Evolutionary conservation across 768 basidiomycete genomes (phyloP).

Genomic region (Lanmaoa pseudosensibilis): DNA sequence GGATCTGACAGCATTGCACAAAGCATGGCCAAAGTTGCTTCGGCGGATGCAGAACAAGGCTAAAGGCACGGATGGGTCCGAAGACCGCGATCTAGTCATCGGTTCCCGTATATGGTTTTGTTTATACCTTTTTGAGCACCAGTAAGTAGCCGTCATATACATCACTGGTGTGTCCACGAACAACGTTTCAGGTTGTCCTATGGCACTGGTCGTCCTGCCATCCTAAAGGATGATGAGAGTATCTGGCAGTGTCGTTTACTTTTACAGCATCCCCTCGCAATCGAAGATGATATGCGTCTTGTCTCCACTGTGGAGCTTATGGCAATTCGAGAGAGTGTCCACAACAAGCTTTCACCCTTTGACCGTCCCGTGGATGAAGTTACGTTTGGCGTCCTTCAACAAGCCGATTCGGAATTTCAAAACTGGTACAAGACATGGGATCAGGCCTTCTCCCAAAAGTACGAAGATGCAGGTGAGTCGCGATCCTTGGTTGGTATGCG

Average conservation of each 20-base stretch:
- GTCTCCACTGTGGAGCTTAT: slow-evolving; percentile 94
- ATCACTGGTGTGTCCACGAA: neutral
- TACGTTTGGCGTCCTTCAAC: slow-evolving; percentile 68
- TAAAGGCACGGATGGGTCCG: slow-evolving; percentile 42
- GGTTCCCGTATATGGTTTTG: slow-evolving; percentile 91
- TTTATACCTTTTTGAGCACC: slow-evolving; percentile 90
- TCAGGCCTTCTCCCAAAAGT: slow-evolving; percentile 75
- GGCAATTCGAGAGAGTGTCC: slow-evolving; percentile 82
- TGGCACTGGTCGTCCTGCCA: slow-evolving; percentile 90
- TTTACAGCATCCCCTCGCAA: slow-evolving; percentile 82
- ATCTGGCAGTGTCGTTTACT: slow-evolving; percentile 79
- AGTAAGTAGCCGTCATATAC: slow-evolving; percentile 50
- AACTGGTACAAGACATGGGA: slow-evolving; percentile 85
- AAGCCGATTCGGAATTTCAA: slow-evolving; percentile 75
- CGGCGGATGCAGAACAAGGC: slow-evolving; percentile 75
- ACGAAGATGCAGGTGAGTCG: slow-evolving; percentile 71
- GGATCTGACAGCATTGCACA: slow-evolving; percentile 68
- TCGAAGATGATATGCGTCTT: slow-evolving; percentile 92
- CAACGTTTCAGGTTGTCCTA: slow-evolving; percentile 76
- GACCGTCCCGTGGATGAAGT: slow-evolving; percentile 74
- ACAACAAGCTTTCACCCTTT: slow-evolving; percentile 77
- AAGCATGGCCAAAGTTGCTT: slow-evolving; percentile 83
- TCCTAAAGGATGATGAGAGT: slow-evolving; percentile 90
- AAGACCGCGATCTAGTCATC: slow-evolving; percentile 79
- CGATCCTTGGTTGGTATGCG: slow-evolving; percentile 2